These are phyloP conservation scores for Oenanthe javanica DNA, from an alignment of 140 eudicot genomes.

Conservation along the genomic window DNA sequence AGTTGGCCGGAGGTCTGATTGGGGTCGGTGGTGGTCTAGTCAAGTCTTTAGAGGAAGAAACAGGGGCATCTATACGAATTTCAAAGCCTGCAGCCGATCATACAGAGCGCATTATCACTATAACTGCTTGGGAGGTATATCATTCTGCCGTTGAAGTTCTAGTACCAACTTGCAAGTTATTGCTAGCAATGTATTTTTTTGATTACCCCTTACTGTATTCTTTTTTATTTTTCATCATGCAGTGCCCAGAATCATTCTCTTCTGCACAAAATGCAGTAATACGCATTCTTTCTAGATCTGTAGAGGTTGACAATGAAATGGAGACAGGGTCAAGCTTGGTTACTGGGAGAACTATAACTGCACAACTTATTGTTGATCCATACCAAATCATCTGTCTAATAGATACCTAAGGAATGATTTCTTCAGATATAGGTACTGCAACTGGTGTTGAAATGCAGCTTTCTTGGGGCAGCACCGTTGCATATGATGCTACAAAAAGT, in stretches of 20 bases:
- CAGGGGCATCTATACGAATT: conserved; percentile 29
- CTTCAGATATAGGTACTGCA: conserved; percentile 26
- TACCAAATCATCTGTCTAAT: conserved; percentile 19
- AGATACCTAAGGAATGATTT: conserved; percentile 15
- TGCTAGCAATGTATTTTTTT: neutral
- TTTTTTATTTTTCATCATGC: neutral
- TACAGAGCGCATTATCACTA: conserved; percentile 31
- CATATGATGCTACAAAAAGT: conserved; percentile 14
- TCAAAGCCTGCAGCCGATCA: conserved; percentile 13
- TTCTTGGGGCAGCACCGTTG: conserved; percentile 12
- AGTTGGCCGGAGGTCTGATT: conserved; percentile 30
- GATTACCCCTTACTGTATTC: neutral
- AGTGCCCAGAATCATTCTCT: conserved; percentile 25
- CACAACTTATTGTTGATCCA: conserved; percentile 26
- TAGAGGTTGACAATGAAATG: conserved; percentile 13
- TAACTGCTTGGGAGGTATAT: conserved; percentile 33
- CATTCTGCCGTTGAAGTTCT: neutral
- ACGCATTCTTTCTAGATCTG: conserved; percentile 30
- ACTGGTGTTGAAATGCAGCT: conserved; percentile 25
- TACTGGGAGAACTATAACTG: conserved; percentile 15
- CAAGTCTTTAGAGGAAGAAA: conserved; percentile 30
- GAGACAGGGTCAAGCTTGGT: conserved; percentile 9
- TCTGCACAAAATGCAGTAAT: conserved; percentile 30
- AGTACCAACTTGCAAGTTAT: conserved; percentile 1
- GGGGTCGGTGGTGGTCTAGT: conserved; percentile 26